Conservation (phyloP, 805 yeast species). For the Ogataea nakhonphanomensis region DNA sequence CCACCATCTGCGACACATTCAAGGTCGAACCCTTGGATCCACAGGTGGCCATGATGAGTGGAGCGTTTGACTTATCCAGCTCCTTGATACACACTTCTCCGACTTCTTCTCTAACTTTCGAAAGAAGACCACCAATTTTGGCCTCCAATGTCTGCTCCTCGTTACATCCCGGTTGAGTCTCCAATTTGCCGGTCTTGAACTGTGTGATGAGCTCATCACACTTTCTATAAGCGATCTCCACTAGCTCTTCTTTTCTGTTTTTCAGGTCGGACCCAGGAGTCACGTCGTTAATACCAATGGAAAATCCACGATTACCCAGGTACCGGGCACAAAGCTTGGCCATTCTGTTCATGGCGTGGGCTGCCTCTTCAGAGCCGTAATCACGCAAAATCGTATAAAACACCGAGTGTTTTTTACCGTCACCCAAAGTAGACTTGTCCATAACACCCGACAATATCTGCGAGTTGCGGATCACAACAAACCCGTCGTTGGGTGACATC, state of each 20-base stretch:
- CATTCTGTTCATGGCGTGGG: conserved; percentile 96
- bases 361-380: conserved; percentile 96
- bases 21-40: conserved; percentile 98
- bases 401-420: conserved; percentile 96
- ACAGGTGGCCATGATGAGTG: conserved; percentile 97
- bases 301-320: conserved; percentile 92
- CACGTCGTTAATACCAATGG: conserved; percentile 96
- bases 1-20: conserved; percentile 99
- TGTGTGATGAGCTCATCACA: conserved; percentile 86
- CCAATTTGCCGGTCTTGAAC: conserved; percentile 81
- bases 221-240: conserved; percentile 82
- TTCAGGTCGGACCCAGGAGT: conserved; percentile 84
- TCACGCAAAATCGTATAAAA: conserved; percentile 94
- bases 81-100: conserved; percentile 97
- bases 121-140: conserved; percentile 90
- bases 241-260: conserved; percentile 78
- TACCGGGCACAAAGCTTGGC: conserved; percentile 97
- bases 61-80: conserved; percentile 87
- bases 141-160: conserved; percentile 98
- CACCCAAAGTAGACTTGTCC: conserved; percentile 96
- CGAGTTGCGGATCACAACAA: conserved; percentile 84
- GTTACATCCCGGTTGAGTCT: conserved; percentile 98
- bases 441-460: conserved; percentile 87
- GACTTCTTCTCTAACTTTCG: conserved; percentile 97
- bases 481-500: conserved; percentile 98